phyloP scores from a whole-genome alignment of 176 grass and related monocot species.

The Musa itinerans region DNA sequence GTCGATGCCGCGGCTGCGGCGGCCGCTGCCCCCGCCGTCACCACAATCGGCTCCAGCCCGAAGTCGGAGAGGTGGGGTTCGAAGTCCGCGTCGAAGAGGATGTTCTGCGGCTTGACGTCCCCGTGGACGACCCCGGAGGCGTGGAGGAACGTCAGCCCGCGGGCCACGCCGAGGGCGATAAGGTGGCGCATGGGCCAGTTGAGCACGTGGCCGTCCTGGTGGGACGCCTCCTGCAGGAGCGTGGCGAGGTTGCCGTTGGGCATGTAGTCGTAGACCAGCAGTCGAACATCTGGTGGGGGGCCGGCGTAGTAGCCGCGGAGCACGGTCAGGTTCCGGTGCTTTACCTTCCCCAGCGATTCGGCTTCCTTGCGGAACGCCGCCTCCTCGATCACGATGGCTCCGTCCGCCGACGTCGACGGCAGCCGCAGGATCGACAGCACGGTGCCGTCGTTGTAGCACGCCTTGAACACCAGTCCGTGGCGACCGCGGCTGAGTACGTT shows the following conservation, averaged over 20 bases:
- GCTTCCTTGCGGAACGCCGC: conserved; percentile 93
- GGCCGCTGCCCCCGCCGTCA: conserved; percentile 62
- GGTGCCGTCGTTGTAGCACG: conserved; percentile 84
- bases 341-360: conserved; percentile 84
- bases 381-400: conserved; percentile 82
- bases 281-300: conserved; percentile 80
- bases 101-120: conserved; percentile 86
- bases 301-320: conserved; percentile 94
- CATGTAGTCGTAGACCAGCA: conserved; percentile 98
- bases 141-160: conserved; percentile 77
- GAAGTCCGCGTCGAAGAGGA: conserved; percentile 93
- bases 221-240: conserved; percentile 87
- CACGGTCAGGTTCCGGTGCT: conserved; percentile 90
- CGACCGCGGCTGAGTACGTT: conserved; percentile 90
- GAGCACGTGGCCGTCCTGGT: conserved; percentile 93
- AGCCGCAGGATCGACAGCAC: conserved; percentile 80
- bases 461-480: conserved; percentile 95
- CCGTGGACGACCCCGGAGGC: conserved; percentile 82
- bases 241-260: conserved; percentile 96
- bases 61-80: conserved; percentile 95
- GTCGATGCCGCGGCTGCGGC: conserved; percentile 49
- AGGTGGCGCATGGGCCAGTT: conserved; percentile 99
- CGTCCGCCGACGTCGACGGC: conserved; percentile 73
- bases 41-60: conserved; percentile 84
- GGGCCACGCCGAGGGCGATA: conserved; percentile 82